Evolutionary conservation across 1,139 yeast genomes (phyloP).

Genomic region (Blastobotrys ciferrii): DNA sequence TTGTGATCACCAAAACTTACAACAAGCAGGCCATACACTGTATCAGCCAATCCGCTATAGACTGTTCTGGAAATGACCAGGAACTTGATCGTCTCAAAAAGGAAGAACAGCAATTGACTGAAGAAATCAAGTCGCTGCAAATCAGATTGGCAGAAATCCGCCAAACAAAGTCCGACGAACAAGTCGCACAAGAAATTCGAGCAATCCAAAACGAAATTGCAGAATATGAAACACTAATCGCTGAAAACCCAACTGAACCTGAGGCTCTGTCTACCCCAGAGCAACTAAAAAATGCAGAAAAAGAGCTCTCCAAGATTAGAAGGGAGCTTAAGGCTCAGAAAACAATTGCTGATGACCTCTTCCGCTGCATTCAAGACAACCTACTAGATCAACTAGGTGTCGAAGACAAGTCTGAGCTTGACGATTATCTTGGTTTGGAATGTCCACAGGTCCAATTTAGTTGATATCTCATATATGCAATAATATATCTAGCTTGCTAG

Average conservation of each 20-base stretch:
- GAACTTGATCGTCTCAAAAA: conserved; percentile 18
- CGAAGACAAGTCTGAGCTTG: conserved; percentile 11
- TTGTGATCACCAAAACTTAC: conserved; percentile 35
- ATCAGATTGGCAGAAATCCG: conserved; percentile 1
- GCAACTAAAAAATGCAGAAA: not conserved
- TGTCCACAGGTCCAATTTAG: conserved; percentile 5
- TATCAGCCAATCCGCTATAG: conserved; percentile 28
- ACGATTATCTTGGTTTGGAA: conserved; percentile 13
- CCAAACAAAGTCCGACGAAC: conserved; percentile 18
- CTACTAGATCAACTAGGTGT: conserved; percentile 6
- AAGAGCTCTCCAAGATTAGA: conserved; percentile 9
- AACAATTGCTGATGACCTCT: conserved; percentile 19
- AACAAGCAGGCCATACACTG: conserved; percentile 40
- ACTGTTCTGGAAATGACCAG: conserved; percentile 15
- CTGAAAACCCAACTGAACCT: not conserved
- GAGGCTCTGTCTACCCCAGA: not conserved
- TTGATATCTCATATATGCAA: too few relatives aligned
- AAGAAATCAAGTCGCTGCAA: conserved; percentile 10
- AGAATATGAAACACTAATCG: not conserved
- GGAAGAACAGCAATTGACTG: not conserved
- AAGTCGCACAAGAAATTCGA: conserved; percentile 6
- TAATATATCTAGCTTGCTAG: too few relatives aligned
- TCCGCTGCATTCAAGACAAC: conserved; percentile 16
- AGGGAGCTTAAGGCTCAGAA: conserved; percentile 11
- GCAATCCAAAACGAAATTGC: conserved; percentile 8